Conservation (phyloP, 2,329 filamentous ascomycete genomes). For the Diaporthe longicolla region DNA sequence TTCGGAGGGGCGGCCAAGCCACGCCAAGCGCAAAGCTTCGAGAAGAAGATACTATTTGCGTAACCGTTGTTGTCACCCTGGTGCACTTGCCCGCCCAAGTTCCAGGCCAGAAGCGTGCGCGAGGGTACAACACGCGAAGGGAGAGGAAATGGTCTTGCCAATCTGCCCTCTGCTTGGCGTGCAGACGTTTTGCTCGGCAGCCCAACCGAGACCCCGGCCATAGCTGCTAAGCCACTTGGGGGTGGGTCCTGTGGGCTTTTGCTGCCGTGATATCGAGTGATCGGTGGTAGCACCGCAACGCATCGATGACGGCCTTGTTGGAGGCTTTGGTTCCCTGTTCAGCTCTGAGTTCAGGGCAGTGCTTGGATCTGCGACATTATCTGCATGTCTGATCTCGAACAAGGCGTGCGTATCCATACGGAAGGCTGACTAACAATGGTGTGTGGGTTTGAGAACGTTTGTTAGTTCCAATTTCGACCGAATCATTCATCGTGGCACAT, state of each 20-base stretch:
- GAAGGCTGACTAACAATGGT: neutral
- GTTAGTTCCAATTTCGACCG: neutral
- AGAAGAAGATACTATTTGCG: slow-evolving; percentile 14
- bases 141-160: neutral
- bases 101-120: neutral
- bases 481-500: neutral
- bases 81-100: neutral
- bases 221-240: slow-evolving; percentile 23
- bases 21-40: slow-evolving; percentile 11
- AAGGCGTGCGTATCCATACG: neutral
- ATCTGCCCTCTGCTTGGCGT: neutral
- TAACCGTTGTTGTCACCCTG: neutral
- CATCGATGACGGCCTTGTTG: slow-evolving; percentile 8
- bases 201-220: slow-evolving; percentile 22
- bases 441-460: neutral
- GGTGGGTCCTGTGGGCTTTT: slow-evolving; percentile 31
- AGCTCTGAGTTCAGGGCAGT: slow-evolving; percentile 3
- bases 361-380: slow-evolving; percentile 47
- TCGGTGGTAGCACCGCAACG: slow-evolving; percentile 5
- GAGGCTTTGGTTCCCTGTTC: neutral
- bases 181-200: slow-evolving; percentile 17
- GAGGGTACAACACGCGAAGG: neutral
- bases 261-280: slow-evolving; percentile 33
- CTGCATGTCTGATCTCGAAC: neutral
- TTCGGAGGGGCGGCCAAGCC: slow-evolving; percentile 8